phyloP scores from a whole-genome alignment of 805 yeast genomes.

The Kregervanrija fluxuum region DNA sequence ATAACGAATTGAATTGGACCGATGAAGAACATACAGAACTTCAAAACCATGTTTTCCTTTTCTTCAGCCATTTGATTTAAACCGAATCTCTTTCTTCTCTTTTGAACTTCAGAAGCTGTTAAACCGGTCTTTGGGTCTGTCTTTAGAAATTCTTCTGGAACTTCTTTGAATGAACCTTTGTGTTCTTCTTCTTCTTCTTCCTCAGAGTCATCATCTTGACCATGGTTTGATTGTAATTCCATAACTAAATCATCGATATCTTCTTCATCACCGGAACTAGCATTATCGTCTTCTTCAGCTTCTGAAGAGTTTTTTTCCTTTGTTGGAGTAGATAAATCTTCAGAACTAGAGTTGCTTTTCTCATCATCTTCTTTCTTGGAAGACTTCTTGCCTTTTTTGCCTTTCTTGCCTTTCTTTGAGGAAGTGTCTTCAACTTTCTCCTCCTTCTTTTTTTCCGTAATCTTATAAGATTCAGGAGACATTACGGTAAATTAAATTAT shows the following conservation, averaged over 20 bases:
- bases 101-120: conserved; percentile 63
- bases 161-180: conserved; percentile 58
- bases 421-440: too few relatives aligned
- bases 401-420: too few relatives aligned
- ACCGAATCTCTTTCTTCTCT: conserved; percentile 85
- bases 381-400: too few relatives aligned
- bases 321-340: too few relatives aligned
- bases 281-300: conserved; percentile 40
- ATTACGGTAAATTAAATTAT: too few relatives aligned
- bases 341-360: too few relatives aligned
- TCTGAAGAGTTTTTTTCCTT: conserved; percentile 12
- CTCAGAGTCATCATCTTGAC: conserved; percentile 36
- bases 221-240: conserved; percentile 68
- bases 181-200: conserved; percentile 40
- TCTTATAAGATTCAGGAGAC: too few relatives aligned
- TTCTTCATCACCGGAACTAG: conserved; percentile 36
- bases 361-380: too few relatives aligned
- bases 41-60: conserved; percentile 65
- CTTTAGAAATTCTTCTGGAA: conserved; percentile 77
- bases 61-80: conserved; percentile 87
- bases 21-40: conserved; percentile 78
- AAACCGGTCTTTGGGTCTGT: conserved; percentile 76
- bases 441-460: too few relatives aligned
- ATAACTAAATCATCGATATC: conserved; percentile 66
- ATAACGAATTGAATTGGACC: conserved; percentile 95